A percentile compares a stretch with the other conserved stretches of the same genome.
Evolutionary conservation across 108 stramenopile species (phyloP).

Genomic region (Cylindrotheca closterium): DNA sequence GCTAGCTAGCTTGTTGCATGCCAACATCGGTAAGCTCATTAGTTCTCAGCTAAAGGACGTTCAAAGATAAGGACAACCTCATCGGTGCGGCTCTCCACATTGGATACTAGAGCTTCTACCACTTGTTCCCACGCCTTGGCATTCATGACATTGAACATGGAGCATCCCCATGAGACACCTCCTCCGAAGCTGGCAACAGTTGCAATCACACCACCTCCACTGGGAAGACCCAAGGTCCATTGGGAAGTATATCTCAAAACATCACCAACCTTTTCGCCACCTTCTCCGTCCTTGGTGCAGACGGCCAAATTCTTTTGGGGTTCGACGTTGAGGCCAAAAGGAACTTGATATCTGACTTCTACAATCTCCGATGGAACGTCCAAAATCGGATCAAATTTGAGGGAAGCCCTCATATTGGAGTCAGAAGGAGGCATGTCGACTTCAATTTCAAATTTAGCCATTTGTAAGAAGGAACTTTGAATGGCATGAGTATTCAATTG

Average conservation of each 20-base stretch:
- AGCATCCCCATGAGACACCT: slow-evolving; percentile 71
- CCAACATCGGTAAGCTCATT: no score
- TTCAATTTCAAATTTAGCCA: slow-evolving; percentile 45
- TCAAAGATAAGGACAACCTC: slow-evolving; percentile 85
- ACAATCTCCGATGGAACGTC: slow-evolving; percentile 62
- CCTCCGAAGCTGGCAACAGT: slow-evolving; percentile 72
- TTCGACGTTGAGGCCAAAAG: slow-evolving; percentile 77
- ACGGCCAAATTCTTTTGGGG: slow-evolving; percentile 63
- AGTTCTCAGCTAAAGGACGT: slow-evolving; percentile 35
- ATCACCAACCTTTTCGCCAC: slow-evolving; percentile 75
- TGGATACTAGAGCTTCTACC: slow-evolving; percentile 67
- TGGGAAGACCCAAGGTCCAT: slow-evolving; percentile 81
- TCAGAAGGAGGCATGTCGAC: slow-evolving; percentile 55
- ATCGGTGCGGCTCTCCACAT: slow-evolving; percentile 64
- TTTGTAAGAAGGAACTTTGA: no score
- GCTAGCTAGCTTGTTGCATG: no score
- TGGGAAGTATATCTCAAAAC: slow-evolving; percentile 72
- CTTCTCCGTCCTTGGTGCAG: slow-evolving; percentile 67
- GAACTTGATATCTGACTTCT: slow-evolving; percentile 68
- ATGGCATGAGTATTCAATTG: no score
- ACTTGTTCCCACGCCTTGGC: slow-evolving; percentile 72
- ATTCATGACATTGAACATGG: slow-evolving; percentile 77
- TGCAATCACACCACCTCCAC: slow-evolving; percentile 68
- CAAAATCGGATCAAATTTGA: slow-evolving; percentile 59
- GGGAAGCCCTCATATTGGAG: slow-evolving; percentile 48